phyloP scores from a whole-genome alignment of 1,284 basidiomycete genomes.

The Blastosporella zonata region DNA sequence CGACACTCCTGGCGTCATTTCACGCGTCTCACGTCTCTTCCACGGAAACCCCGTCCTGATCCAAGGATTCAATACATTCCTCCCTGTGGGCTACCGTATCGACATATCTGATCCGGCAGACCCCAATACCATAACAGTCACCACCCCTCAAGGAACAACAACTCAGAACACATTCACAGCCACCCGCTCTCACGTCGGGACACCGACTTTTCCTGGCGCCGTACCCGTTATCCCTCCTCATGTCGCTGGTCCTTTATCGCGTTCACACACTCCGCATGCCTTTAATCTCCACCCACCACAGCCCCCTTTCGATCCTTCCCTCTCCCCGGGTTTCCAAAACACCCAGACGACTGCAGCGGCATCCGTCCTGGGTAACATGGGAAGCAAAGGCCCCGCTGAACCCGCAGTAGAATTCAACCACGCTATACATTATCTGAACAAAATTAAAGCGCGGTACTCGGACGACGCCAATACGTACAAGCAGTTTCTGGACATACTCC shows the following conservation, averaged over 20 bases:
- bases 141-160: slow-evolving; percentile 87
- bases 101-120: slow-evolving; percentile 84
- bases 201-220: slow-evolving; percentile 23
- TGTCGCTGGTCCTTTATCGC: slow-evolving; percentile 34
- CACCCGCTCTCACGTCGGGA: slow-evolving; percentile 24
- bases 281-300: slow-evolving; percentile 35
- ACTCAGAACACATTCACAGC: slow-evolving; percentile 51
- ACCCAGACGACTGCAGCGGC: slow-evolving; percentile 54
- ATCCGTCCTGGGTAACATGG: slow-evolving; percentile 56
- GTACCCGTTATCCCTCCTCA: slow-evolving; percentile 23
- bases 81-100: slow-evolving; percentile 95
- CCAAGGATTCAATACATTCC: slow-evolving; percentile 98
- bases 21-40: slow-evolving; percentile 94
- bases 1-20: slow-evolving; percentile 98
- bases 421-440: slow-evolving; percentile 97
- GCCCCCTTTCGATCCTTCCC: slow-evolving; percentile 33
- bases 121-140: slow-evolving; percentile 88
- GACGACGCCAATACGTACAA: slow-evolving; percentile 96
- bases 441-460: slow-evolving; percentile 95
- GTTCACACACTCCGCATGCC: slow-evolving; percentile 44
- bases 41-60: slow-evolving; percentile 92
- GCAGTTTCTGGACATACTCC: slow-evolving; percentile 96
- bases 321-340: slow-evolving; percentile 37
- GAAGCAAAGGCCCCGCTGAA: slow-evolving; percentile 40
- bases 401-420: slow-evolving; percentile 86